Evolutionary conservation across 768 basidiomycete genomes (phyloP), one percentile per base, ranked within the genome.

Genomic region (Filobasidium wieringae): DNA sequence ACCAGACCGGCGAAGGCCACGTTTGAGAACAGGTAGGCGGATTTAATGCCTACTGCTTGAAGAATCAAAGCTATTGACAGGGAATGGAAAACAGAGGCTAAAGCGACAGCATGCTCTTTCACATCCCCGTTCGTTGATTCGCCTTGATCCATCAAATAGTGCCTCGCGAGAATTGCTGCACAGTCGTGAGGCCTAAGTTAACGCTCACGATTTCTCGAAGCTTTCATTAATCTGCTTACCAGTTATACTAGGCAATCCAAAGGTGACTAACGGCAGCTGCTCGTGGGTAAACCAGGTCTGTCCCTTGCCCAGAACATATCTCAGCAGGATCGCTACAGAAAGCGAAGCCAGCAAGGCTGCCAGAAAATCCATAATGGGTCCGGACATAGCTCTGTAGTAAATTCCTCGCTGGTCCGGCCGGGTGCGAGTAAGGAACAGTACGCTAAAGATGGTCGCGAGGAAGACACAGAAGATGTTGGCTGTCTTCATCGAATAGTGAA

Each of bases 251-350:
- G 87, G 79, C 14, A 88, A 86, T 2, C 79, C 86, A 66, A 88
- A 97, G 22, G 95, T 72, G 22, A 79, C 67, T 8, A 92, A 62
- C 11, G 81, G 75, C 9, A 79, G 78, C 63, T 83, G 79, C 60
- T 87, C 87, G 39, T 78, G 80, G 15, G 80, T 77, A 72, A 88
- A 95, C 70, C 91, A 96, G 65, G 86, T 86, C 81, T 93, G 80
- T 0, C 81, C 79, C 71, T 81, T 84, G 7, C 80, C 78, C 22
- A 89, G 69, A 0, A 81, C 79, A 4, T 70, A 68, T 27, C 74
- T 71, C 82, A 93, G 85, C 12, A 87, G 57, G 1, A 82, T 67
- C 0, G 92, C 93, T 0, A 87, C 78, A 0, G 79, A 58, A 63
- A 93, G 91, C 0, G 87, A 82, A 0, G 78, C 76, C 0, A 85